Evolutionary conservation across 2,329 filamentous ascomycete genomes (phyloP), one percentile per base, ranked within the genome.

Genomic region (Blastomyces emzantsi): DNA sequence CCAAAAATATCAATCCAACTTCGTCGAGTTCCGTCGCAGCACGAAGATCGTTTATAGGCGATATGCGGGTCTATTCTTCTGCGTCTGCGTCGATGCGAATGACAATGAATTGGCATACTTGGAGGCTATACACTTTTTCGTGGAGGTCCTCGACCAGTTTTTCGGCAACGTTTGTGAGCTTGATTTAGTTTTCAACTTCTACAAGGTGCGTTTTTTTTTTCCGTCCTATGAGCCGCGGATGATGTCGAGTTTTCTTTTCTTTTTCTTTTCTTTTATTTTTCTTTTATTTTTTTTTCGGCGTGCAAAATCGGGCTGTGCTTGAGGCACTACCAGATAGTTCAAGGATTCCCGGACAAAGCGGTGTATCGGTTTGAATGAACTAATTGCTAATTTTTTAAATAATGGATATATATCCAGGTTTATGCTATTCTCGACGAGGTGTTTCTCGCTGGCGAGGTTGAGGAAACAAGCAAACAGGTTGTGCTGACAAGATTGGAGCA

Each of bases 1-100:
- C 79, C 94, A 99, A 76, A 99, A 99, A 76, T 96, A 99, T 82
- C 94, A 99, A 77, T 96, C 92, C 79, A 99, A 99, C 81, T 99
- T 99, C 73, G 94, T 99, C 83, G 94, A 99, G 71, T 87, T 87
- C 70, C 77, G 79, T 56, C 73, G 76, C 59, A 79, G 77, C 66
- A 92, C 93, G 75, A 97, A 97, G 81, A 90, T 99, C 71, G 91
- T 99, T 62, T 99, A 99, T 81, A 89, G 95, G 55, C 90, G 94
- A 67, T 99, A 99, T 79, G 94, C 94, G 0, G 94, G 94, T 0
- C 86, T 99, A 64, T 99, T 99, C 85, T 99, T 99, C 82, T 99
- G 94, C 82, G 95, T 92, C 62, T 97, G 94, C 78, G 94, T 99
- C 74, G 94, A 99, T 79, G 95, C 93, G 61, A 97, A 97, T 77